Percentiles rank a stretch among this genome's conserved stretches.
Conservation (phyloP, 179 eudicot species). For the Carnegiea gigantea region DNA sequence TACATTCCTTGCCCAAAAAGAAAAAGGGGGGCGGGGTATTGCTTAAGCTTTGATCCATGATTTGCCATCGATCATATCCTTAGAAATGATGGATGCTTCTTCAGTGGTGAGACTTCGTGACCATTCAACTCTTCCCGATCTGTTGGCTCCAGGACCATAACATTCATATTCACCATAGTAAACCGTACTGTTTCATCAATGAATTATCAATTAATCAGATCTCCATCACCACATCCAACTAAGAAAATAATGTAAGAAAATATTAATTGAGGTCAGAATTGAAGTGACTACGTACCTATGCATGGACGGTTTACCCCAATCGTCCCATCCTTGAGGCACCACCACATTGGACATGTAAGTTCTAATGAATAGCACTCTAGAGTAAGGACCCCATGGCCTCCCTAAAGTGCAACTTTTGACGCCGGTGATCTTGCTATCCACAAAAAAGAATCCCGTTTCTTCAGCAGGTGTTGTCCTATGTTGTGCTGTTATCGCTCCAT, state of each 20-base stretch:
- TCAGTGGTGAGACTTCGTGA: conserved; percentile 42
- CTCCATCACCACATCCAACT: no score
- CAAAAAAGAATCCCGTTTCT: conserved; percentile 52
- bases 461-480: conserved; percentile 38
- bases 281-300: conserved; percentile 35
- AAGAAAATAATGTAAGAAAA: no score
- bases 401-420: conserved; percentile 40
- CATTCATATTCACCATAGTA: conserved; percentile 70
- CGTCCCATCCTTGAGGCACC: conserved; percentile 59
- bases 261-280: no score
- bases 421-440: conserved; percentile 55
- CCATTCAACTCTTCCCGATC: conserved; percentile 57
- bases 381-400: conserved; percentile 73
- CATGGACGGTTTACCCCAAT: conserved; percentile 49
- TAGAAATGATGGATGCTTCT: conserved; percentile 29
- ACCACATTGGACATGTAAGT: conserved; percentile 49
- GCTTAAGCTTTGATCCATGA: conserved; percentile 4
- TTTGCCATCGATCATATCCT: not conserved
- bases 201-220: not conserved
- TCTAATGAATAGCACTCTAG: conserved; percentile 55
- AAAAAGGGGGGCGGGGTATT: not conserved
- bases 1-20: no score
- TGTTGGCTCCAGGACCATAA: conserved; percentile 59
- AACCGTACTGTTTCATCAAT: conserved; percentile 38
- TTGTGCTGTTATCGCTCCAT: conserved; percentile 67